These are phyloP conservation scores for Chrysophaeum taylorii DNA, from an alignment of 352 stramenopile species.

Conservation along the genomic window DNA sequence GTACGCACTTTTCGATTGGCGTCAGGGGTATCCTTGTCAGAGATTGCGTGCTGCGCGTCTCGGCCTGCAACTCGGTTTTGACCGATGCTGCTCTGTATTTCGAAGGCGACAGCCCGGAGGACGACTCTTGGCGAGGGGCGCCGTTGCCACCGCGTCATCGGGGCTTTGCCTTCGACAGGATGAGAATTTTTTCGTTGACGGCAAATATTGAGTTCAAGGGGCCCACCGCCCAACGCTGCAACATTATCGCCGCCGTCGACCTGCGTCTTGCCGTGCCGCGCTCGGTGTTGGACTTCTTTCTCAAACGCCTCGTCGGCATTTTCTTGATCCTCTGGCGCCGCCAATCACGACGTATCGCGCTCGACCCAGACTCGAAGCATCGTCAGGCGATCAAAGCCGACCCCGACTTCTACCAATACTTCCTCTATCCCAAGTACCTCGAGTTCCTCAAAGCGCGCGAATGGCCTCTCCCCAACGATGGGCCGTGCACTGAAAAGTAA, in stretches of 20 bases:
- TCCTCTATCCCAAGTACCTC: not conserved
- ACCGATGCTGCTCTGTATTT: not conserved
- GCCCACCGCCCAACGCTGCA: not conserved
- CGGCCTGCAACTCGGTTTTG: not conserved
- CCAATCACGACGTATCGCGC: not conserved
- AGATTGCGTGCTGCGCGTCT: conserved; percentile 9
- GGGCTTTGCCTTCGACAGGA: not conserved
- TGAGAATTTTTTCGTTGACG: not conserved
- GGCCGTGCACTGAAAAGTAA: too few species aligned
- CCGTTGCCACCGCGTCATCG: not conserved
- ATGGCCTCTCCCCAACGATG: not conserved
- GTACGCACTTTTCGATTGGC: not conserved
- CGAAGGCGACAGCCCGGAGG: not conserved
- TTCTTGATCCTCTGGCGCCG: not conserved
- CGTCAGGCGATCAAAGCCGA: not conserved
- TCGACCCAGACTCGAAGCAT: not conserved
- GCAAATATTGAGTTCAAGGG: not conserved
- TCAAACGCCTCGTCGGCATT: conserved; percentile 3
- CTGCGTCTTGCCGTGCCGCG: not conserved
- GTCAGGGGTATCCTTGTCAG: not conserved
- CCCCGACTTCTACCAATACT: conserved; percentile 1
- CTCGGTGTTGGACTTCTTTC: conserved; percentile 1
- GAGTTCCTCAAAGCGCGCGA: not conserved
- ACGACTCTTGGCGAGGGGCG: not conserved
- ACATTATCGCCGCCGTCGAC: conserved; percentile 1